Base-by-base conservation (phyloP, 2,329 filamentous ascomycete species). In the Nemania sp. region DNA sequence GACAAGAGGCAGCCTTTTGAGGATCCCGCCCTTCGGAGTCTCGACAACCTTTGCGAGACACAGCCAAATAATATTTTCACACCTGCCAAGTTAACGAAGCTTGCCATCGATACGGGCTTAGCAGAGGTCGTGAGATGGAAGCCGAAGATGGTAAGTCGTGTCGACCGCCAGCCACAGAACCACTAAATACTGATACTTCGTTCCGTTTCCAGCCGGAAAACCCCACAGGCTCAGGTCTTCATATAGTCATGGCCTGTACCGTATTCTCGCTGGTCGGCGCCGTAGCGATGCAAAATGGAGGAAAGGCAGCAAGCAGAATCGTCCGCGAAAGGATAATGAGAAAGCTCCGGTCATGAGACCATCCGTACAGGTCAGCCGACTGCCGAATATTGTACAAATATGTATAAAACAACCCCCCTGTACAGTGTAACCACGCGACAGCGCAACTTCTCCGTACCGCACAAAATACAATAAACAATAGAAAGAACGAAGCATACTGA, bases 261-360 rank as follows among this genome's bases (percentile, higher is more conserved):
- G 66, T 99, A 50, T 90, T 91, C 69, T 90, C 92, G 40, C 88
- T 99, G 50, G 76, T 97, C 39, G 94, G 94, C 19, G 94, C 94
- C 9, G 73, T 99, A 48, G 86, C 91, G n/a, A 76, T 99, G 66
- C 91, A 97, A 72, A 86, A 89, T 63, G 94, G 94, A 41, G 89
- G 88, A 31, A 85, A 86, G 39, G 82, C 89, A 50, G 91, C 93
- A 53, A 87, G 86, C 60, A 80, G 83, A 70, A 74, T 95, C 48
- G 85, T 90, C 41, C 83, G 85, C 68, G 89, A 96, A 63, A 85
- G 86, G 72, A 86, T 96, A 70, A 73, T 96, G 66, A 76, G 72
- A 60, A 71, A 64, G 56, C 34, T 78, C 22, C 55, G 54, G 24
- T 17, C 5, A 36, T 54, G 47, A 42, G 43, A 51, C 47, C 51